Base-by-base conservation (phyloP, 2,329 filamentous ascomycete species). In the Penicillium palitans region DNA sequence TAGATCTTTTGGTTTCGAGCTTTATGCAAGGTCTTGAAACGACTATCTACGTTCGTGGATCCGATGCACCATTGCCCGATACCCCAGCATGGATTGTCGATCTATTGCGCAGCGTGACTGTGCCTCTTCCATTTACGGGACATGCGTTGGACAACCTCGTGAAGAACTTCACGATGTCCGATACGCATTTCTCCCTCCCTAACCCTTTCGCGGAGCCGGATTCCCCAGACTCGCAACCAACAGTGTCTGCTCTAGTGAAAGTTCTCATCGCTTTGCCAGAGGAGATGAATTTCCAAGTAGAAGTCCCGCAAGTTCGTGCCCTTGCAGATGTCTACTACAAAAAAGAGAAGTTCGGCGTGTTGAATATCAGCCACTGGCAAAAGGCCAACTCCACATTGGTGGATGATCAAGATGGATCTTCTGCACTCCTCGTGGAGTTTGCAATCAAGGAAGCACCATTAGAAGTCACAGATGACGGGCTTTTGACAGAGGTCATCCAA, bases 121-220 rank as follows among this genome's bases (percentile, higher is more conserved):
- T 98, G 0, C 92, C 93, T 3, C 80, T 98, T 7, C 89, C 91
- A 6, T 90, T 98, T 61, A 90, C 91, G 0, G 91, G 91, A 6
- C 86, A 87, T 58, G 87, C 87, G 0, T 88, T 97, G 67, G 91
- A 92, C 64, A 87, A 90, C 63, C 78, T 96, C 17, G 89, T 99
- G 71, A 89, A 88, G 66, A 93, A 95, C 66, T 97, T 98, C 71
- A 90, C 91, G 24, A 79, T 98, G 64, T 86, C 87, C 2, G 85
- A 97, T 70, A 91, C 96, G 41, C 87, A 96, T 68, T 96, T 99
- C 73, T 86, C 85, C 49, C 79, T 99, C 46, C 95, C 95, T 0
- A 86, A 92, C 67, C 89, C 90, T 0, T 84, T 88, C 67, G 90
- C 91, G 2, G 87, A 92, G 19, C 90, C 90, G 0, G 85, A 83